Evolutionary conservation across 2,329 filamentous ascomycete species (phyloP), one percentile per base, ranked within the genome.

Genomic region (Microascus cirrosus): DNA sequence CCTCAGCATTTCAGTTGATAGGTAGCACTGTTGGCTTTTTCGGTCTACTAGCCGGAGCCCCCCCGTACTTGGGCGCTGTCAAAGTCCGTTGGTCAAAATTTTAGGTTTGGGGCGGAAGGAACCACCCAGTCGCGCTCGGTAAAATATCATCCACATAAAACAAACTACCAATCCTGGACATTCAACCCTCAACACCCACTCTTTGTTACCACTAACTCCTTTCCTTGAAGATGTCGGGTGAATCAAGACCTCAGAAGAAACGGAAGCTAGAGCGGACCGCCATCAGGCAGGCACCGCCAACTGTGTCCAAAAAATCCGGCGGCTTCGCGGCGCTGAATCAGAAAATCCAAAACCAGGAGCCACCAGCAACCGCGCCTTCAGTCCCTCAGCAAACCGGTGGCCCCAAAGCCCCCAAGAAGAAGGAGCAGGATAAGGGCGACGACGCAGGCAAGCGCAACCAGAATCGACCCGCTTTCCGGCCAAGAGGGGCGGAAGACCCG

Each of bases 401-500:
- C 18, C 6, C 39, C 13, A 15, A 45, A 45, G 11, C 28, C 28
- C 8, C 28, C 28, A 45, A 45, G 39, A n/a, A 45, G 13, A 45
- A n/a, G 39, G n/a, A 6, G 15, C 15, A 8, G 39, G 39, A 45
- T 6, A 45, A 45, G 45, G 45, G 22, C n/a, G 22, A 22, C 22
- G 45, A 20, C 45, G 12, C 45, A 8, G n/a, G n/a, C 45, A 50
- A 50, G 45, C 20, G 45, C 45, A 50, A 50, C 45, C n/a, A 20
- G 45, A 20, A 50, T 11, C n/a, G 22, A 20, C 13, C 13, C 10
- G 15, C 12, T 13, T 42, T 42, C 36, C 36, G 36, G 36, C 12
- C 36, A 42, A 55, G 48, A 22, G 54, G 50, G 50, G 7, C n/a
- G 6, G 56, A 58, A 35, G 56, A 58, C 36, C 56, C 56, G 2